Conservation (phyloP, 257 asterid species). For the Solanum phureja region DNA sequence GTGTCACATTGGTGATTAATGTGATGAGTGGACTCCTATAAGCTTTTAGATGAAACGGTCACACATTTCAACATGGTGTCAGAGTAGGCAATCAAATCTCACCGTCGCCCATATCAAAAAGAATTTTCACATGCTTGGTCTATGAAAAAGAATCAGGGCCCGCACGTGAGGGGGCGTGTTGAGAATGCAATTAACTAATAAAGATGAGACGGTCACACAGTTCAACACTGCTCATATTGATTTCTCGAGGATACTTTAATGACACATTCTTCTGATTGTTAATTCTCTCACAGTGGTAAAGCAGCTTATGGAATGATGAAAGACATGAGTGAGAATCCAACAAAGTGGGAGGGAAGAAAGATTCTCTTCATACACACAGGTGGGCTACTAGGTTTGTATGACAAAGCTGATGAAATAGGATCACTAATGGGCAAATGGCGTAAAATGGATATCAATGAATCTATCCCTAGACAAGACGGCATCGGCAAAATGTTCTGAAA, state of each 20-base stretch:
- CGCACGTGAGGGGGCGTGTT: no score
- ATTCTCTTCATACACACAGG: constrained; percentile 92
- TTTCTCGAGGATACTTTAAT: no score
- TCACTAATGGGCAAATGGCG: constrained; percentile 64
- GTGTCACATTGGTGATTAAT: no score
- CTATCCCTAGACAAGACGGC: constrained; percentile 63
- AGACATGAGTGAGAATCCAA: constrained; percentile 71
- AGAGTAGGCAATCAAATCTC: no score
- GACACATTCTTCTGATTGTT: background rate
- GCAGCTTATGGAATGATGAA: constrained; percentile 75
- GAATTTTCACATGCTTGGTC: no score
- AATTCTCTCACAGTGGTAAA: constrained; percentile 55
- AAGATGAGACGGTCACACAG: background rate
- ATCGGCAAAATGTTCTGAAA: constrained; percentile 74
- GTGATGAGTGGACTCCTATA: no score
- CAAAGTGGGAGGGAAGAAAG: constrained; percentile 81
- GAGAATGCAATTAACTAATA: background rate
- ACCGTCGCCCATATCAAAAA: no score
- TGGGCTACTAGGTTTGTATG: constrained; percentile 71
- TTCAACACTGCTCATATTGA: background rate
- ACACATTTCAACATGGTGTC: no score
- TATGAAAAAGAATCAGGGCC: no score
- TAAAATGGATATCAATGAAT: constrained; percentile 58
- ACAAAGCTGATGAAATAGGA: constrained; percentile 63
- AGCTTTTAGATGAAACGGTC: no score